Evolutionary conservation across 2,329 filamentous ascomycete species (phyloP).

Genomic region (Fusarium oligoseptatum): DNA sequence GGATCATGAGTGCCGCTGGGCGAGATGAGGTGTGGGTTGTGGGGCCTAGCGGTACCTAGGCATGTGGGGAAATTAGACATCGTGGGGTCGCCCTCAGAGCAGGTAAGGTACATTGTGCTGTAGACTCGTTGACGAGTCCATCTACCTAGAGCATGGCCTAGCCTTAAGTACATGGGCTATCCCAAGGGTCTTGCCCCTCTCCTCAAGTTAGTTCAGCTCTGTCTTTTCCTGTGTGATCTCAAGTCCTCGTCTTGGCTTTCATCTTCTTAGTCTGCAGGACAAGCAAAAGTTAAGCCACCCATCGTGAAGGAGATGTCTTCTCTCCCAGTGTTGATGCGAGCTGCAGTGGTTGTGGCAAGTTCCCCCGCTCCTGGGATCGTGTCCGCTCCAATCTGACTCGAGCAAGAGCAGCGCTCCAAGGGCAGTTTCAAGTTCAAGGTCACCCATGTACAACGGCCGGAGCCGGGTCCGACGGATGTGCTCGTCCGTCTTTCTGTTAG

Average conservation of each 20-base stretch:
- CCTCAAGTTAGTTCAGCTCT: background rate
- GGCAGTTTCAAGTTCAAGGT: background rate
- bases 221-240: background rate
- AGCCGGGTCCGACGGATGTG: background rate
- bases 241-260: background rate
- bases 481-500: constrained; percentile 8
- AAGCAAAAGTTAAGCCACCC: background rate
- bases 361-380: background rate
- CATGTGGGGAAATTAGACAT: background rate
- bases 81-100: background rate
- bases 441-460: background rate
- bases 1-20: background rate
- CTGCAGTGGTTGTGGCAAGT: background rate
- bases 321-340: background rate
- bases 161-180: background rate
- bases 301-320: background rate
- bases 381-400: background rate
- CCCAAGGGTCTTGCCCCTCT: background rate
- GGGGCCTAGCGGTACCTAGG: background rate
- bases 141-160: background rate
- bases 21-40: background rate
- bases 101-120: background rate
- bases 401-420: background rate
- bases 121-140: background rate
- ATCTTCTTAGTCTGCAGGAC: background rate